Evolutionary conservation across 257 asterid species (phyloP), one percentile per base, ranked within the genome.

Genomic region (Solanum tarijense): DNA sequence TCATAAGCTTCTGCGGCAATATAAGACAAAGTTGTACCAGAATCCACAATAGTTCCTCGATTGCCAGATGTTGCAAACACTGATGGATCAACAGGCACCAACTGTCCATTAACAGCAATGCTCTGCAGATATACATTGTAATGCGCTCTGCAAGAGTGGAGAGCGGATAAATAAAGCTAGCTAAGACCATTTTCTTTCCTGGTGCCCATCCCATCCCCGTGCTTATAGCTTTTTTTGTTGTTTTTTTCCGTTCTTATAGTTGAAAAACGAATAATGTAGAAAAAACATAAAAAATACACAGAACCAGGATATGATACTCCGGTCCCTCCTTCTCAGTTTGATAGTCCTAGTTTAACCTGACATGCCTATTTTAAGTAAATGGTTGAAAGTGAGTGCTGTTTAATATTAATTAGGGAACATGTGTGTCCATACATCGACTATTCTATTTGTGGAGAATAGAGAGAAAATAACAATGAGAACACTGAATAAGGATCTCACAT

Each of bases 21-120:
- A 91, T 95, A 96, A 21, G 96, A 94, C 90, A 96, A 92, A 88
- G 99, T 96, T 88, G 99, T 96, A 86, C 98, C 99, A 88, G 99
- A 96, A 93, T 95, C 98, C 87, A 96, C 88, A 88, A 96, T 93
- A 43, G 98, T 95, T 87, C 98, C 98, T 87, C 91, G 92, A 89
- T 86, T 91, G 90, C 90, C 93, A 39, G 98, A 91, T 87, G 99
- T 94, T 35, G 92, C 90, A 95, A 96, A 96, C 89, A 92, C 94
- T 84, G 93, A 92, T 89, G 92, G 88, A 88, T 96, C 99, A 89
- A 96, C 94, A 65, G 95, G 93, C 89, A 96, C 86, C 88, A 91
- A 34, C 86, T 93, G 95, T 89, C 99, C 98, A 88, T 91, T 94
- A 87, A 96, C 97, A 89, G 97, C 90, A 90, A 96, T 94, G 92